Evolutionary conservation across 352 stramenopile genomes (phyloP).

Genomic region (Elongisporangium anandrum): DNA sequence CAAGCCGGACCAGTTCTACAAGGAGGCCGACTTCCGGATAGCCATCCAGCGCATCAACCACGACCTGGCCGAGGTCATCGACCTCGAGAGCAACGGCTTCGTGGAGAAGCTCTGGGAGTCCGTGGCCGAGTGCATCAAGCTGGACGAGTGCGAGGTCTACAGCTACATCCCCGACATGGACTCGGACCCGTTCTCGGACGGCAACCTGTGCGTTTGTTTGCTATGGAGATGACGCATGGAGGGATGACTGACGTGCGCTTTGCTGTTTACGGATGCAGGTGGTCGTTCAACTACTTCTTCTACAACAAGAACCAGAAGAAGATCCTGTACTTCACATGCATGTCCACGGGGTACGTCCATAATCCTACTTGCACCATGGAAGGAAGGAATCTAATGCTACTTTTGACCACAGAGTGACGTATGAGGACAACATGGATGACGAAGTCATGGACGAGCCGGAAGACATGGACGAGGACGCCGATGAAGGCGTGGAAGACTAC

Average conservation of each 20-base stretch:
- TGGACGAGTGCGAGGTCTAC: slow-evolving; percentile 91
- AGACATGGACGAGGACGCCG: slow-evolving; percentile 60
- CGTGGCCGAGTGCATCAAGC: slow-evolving; percentile 79
- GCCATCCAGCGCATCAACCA: slow-evolving; percentile 88
- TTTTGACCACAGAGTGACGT: slow-evolving; percentile 31
- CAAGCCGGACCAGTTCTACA: slow-evolving; percentile 88
- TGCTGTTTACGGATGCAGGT: slow-evolving; percentile 23
- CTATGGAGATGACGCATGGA: neutral
- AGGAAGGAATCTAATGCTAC: neutral
- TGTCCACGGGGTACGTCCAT: slow-evolving; percentile 75
- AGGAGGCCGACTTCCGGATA: slow-evolving; percentile 82
- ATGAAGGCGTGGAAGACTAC: slow-evolving; percentile 75
- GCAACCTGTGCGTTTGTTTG: slow-evolving; percentile 56
- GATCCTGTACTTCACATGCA: slow-evolving; percentile 93
- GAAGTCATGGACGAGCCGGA: slow-evolving; percentile 74
- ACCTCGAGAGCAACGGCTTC: slow-evolving; percentile 98
- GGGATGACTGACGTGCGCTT: slow-evolving; percentile 1
- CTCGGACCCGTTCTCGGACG: slow-evolving; percentile 90
- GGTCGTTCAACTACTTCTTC: slow-evolving; percentile 96
- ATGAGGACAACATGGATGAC: slow-evolving; percentile 71
- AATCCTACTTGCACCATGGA: neutral
- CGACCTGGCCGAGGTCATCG: slow-evolving; percentile 85
- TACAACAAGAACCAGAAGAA: slow-evolving; percentile 93
- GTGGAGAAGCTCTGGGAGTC: slow-evolving; percentile 98
- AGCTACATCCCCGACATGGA: slow-evolving; percentile 94